phyloP scores from a whole-genome alignment of 1,139 yeast genomes.

The Pneumocystis murina region DNA sequence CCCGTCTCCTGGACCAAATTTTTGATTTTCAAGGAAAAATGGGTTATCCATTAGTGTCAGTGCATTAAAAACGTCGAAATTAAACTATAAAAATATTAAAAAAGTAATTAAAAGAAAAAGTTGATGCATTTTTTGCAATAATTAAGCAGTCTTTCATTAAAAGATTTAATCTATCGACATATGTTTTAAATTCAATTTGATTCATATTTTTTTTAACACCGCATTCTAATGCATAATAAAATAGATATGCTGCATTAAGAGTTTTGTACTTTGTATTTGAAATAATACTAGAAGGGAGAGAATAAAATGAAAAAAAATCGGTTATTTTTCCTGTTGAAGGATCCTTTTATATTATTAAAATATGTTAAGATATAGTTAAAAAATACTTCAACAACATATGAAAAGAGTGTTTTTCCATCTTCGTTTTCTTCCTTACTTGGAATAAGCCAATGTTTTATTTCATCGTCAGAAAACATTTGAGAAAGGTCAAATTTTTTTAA shows the following conservation, averaged over 20 bases:
- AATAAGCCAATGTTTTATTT: constrained; percentile 69
- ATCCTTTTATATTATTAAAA: constrained; percentile 17
- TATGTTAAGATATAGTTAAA: neutral
- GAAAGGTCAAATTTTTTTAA: constrained; percentile 57
- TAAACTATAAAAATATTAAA: constrained; percentile 19
- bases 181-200: constrained; percentile 15
- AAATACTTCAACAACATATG: constrained; percentile 55
- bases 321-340: constrained; percentile 48
- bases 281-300: constrained; percentile 74
- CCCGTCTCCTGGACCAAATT: constrained; percentile 93
- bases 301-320: constrained; percentile 79
- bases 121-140: constrained; percentile 37
- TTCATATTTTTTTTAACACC: constrained; percentile 24
- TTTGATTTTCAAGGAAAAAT: constrained; percentile 60
- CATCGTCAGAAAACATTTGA: constrained; percentile 56
- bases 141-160: constrained; percentile 66
- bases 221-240: constrained; percentile 70
- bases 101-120: too few relatives aligned
- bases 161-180: constrained; percentile 43
- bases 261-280: constrained; percentile 50
- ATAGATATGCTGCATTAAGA: constrained; percentile 75
- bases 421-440: constrained; percentile 24
- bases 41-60: constrained; percentile 82
- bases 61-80: constrained; percentile 87
- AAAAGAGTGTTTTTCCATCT: constrained; percentile 42